Evolutionary conservation across 805 yeast species (phyloP).

Genomic region (Metschnikowia vanudenii): DNA sequence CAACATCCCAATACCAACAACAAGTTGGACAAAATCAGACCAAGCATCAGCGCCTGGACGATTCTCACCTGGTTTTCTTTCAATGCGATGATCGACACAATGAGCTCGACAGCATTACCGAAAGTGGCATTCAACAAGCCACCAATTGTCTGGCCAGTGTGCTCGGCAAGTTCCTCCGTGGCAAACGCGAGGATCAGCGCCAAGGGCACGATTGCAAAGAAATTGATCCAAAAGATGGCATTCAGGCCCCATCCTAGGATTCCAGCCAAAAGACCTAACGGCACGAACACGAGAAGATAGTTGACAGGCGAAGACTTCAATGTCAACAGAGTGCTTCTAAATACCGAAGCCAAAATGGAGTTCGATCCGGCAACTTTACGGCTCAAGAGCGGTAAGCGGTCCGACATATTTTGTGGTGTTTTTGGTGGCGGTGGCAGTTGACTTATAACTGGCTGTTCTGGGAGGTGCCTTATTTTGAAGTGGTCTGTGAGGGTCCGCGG

Average conservation of each 20-base stretch:
- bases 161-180: conserved; percentile 86
- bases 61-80: conserved; percentile 83
- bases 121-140: conserved; percentile 95
- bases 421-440: not conserved
- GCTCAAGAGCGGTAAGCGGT: conserved; percentile 17
- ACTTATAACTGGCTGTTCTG: no score
- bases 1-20: conserved; percentile 93
- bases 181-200: conserved; percentile 90
- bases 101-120: conserved; percentile 96
- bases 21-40: conserved; percentile 85
- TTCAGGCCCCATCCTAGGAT: conserved; percentile 51
- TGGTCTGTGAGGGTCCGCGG: no score
- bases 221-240: conserved; percentile 68
- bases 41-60: conserved; percentile 97
- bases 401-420: conserved; percentile 10
- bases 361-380: conserved; percentile 8
- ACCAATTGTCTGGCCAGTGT: conserved; percentile 89
- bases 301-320: conserved; percentile 69
- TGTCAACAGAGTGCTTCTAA: conserved; percentile 21
- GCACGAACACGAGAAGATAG: conserved; percentile 77
- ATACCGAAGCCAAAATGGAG: conserved; percentile 5
- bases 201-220: conserved; percentile 86
- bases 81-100: conserved; percentile 89
- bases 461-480: not conserved
- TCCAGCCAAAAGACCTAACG: conserved; percentile 81